Evolutionary conservation across 192 early-diverging fungal species (phyloP).

Genomic region (Coemansia aciculifera): DNA sequence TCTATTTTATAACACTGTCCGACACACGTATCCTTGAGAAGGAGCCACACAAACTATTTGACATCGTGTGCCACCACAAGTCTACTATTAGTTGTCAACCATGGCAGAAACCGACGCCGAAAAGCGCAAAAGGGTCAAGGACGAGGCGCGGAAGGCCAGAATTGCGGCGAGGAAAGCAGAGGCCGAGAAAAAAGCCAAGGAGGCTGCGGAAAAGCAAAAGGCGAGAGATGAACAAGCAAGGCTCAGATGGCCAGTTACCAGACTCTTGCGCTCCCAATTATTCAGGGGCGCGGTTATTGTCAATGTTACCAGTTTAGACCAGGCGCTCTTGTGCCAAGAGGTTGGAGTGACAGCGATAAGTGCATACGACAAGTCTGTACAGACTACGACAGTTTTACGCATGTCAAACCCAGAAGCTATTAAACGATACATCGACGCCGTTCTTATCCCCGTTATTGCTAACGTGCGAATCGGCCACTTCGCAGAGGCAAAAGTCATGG

Average conservation of each 20-base stretch:
- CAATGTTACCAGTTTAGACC: constrained; percentile 91
- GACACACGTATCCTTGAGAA: background rate
- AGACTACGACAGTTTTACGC: constrained; percentile 78
- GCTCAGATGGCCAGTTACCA: background rate
- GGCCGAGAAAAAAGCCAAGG: constrained; percentile 1
- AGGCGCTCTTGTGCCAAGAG: constrained; percentile 90
- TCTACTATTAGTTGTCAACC: background rate
- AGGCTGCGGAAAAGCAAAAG: background rate
- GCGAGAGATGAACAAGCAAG: background rate
- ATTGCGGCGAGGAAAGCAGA: background rate
- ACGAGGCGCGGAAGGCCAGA: background rate
- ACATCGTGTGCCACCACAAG: background rate
- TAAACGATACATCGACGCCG: constrained; percentile 83
- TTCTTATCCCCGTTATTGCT: constrained; percentile 96
- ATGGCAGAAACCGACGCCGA: background rate
- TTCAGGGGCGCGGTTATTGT: constrained; percentile 97
- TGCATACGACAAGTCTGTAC: constrained; percentile 89
- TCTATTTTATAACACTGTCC: background rate
- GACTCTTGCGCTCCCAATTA: constrained; percentile 21
- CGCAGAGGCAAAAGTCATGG: constrained; percentile 80
- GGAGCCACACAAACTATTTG: background rate
- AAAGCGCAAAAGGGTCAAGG: background rate
- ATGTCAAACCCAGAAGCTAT: constrained; percentile 96
- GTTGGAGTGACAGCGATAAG: constrained; percentile 94
- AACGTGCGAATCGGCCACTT: constrained; percentile 95